phyloP scores from a whole-genome alignment of 2,329 filamentous ascomycete genomes.

The Apiospora marii region DNA sequence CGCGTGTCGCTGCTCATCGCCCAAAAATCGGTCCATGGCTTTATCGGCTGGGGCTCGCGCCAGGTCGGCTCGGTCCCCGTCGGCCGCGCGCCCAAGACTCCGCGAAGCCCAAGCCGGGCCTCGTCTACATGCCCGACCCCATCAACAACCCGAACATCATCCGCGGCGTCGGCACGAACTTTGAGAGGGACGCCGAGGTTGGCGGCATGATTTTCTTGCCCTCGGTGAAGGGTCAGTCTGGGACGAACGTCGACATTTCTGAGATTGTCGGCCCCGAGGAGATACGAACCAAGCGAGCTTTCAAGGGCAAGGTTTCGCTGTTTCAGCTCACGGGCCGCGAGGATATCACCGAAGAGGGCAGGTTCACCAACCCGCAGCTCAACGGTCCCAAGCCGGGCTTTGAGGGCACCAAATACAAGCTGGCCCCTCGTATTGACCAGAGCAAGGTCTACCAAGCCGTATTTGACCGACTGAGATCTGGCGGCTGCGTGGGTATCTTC shows the following conservation, averaged over 20 bases:
- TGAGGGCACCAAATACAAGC: conserved; percentile 82
- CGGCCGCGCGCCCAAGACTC: conserved; percentile 87
- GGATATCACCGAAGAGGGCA: conserved; percentile 73
- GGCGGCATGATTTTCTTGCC: conserved; percentile 90
- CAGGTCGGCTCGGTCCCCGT: conserved; percentile 93
- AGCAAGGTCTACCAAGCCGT: conserved; percentile 93
- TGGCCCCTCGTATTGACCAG: conserved; percentile 93
- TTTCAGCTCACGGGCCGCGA: conserved; percentile 83
- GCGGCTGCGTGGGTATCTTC: conserved; percentile 95
- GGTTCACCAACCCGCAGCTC: conserved; percentile 63
- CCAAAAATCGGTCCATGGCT: conserved; percentile 93
- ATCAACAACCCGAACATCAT: conserved; percentile 83
- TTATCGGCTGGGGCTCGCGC: conserved; percentile 87
- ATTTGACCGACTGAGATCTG: conserved; percentile 80
- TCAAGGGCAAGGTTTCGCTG: conserved; percentile 78
- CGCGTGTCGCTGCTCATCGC: conserved; percentile 93
- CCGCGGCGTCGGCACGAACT: conserved; percentile 81
- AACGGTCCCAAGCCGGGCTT: conserved; percentile 68
- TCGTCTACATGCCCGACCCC: conserved; percentile 88
- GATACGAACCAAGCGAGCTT: conserved; percentile 84
- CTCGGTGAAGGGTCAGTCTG: conserved; percentile 76
- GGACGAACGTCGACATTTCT: conserved; percentile 83
- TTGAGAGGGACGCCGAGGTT: conserved; percentile 76
- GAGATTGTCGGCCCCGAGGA: conserved; percentile 83
- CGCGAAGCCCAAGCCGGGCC: conserved; percentile 80